phyloP scores from a whole-genome alignment of 2,329 filamentous ascomycete species.

The Dactylellina leptospora region DNA sequence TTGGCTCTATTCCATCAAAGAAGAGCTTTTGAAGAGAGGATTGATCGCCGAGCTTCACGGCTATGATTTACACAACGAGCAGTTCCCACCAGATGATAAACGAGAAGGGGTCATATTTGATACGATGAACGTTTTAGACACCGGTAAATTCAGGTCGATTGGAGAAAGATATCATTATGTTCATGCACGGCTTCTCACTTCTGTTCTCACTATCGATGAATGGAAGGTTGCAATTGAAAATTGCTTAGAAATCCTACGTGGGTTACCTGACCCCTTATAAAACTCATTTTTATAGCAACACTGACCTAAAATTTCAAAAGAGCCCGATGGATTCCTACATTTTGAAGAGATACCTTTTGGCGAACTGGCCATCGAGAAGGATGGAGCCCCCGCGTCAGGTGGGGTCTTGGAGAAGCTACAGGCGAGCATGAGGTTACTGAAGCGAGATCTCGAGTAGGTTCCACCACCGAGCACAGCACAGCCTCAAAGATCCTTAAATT shows the following conservation, averaged over 20 bases:
- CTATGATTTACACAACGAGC: conserved; percentile 39
- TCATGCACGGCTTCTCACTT: conserved; percentile 24
- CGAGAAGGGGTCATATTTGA: conserved; percentile 27
- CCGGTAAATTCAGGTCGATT: conserved; percentile 13
- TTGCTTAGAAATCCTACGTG: conserved; percentile 37
- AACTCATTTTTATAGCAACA: neutral
- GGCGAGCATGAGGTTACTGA: conserved; percentile 31
- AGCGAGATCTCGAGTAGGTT: conserved; percentile 42
- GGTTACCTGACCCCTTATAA: neutral
- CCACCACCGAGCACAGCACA: neutral
- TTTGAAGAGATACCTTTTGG: conserved; percentile 40
- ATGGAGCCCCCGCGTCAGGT: conserved; percentile 17
- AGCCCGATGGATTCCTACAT: conserved; percentile 32
- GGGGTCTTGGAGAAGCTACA: conserved; percentile 42
- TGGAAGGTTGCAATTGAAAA: conserved; percentile 38
- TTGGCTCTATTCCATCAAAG: conserved; percentile 43
- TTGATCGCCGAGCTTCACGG: conserved; percentile 29
- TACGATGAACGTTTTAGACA: conserved; percentile 33
- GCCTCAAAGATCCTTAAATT: conserved; percentile 2
- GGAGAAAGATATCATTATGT: conserved; percentile 31
- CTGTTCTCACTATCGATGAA: conserved; percentile 30
- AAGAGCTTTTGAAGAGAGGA: conserved; percentile 15
- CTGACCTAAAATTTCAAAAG: conserved; percentile 10
- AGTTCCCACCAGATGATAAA: conserved; percentile 32
- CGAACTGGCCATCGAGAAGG: conserved; percentile 31